Conservation (phyloP, 306 rosid species). For the Hippophae gyantsensis region DNA sequence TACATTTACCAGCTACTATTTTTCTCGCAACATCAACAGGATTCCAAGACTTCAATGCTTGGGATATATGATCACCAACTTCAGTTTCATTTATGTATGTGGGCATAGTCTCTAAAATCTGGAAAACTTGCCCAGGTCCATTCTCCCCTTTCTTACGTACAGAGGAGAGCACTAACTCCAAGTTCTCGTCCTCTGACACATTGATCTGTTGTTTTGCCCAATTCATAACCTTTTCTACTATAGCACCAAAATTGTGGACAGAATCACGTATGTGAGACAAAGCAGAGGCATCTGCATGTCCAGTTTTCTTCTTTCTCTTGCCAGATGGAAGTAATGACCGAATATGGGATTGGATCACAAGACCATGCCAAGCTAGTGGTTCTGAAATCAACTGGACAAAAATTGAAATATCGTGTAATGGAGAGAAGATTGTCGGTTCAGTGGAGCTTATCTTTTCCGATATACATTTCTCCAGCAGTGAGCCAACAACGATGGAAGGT, state of each 20-base stretch:
- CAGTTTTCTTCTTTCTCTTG: slow-evolving; percentile 84
- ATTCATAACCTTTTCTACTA: slow-evolving; percentile 47
- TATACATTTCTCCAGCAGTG: slow-evolving; percentile 57
- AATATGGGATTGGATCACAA: slow-evolving; percentile 64
- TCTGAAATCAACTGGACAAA: slow-evolving; percentile 67
- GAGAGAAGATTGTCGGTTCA: slow-evolving; percentile 38
- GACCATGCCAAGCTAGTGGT: slow-evolving; percentile 93
- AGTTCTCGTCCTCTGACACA: slow-evolving; percentile 49
- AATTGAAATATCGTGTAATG: slow-evolving; percentile 42
- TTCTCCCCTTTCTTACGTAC: slow-evolving; percentile 38
- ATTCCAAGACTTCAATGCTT: slow-evolving; percentile 66
- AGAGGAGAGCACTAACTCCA: slow-evolving; percentile 43
- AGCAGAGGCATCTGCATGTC: slow-evolving; percentile 37
- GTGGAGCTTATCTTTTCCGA: slow-evolving; percentile 36
- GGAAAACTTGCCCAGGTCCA: slow-evolving; percentile 66
- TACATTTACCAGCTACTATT: slow-evolving; percentile 52
- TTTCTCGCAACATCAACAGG: slow-evolving; percentile 68
- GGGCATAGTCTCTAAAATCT: slow-evolving; percentile 33
- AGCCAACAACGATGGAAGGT: slow-evolving; percentile 56
- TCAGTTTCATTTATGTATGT: slow-evolving; percentile 37
- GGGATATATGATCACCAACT: slow-evolving; percentile 49
- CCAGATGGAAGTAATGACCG: slow-evolving; percentile 71
- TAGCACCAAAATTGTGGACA: slow-evolving; percentile 36
- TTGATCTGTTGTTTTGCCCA: slow-evolving; percentile 48
- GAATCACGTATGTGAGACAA: slow-evolving; percentile 42